Evolutionary conservation across 2,329 filamentous ascomycete species (phyloP).

Genomic region (Colletotrichum tabaci): DNA sequence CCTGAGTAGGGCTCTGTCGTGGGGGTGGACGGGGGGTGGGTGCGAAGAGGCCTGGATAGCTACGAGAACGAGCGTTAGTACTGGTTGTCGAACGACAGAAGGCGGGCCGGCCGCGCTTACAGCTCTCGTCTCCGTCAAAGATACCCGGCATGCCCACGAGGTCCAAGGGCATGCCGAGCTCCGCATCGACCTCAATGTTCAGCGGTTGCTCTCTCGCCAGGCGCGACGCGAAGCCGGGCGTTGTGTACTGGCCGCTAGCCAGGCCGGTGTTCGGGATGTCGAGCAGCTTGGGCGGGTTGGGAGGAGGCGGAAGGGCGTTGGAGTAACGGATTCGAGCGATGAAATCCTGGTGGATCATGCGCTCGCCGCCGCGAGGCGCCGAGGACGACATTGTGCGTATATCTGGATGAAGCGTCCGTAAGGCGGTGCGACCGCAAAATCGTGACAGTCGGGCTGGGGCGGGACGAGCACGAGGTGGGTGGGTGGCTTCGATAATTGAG

Average conservation of each 20-base stretch:
- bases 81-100: not conserved
- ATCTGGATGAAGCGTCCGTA: not conserved
- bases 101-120: constrained; percentile 65
- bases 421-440: not conserved
- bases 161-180: constrained; percentile 97
- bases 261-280: constrained; percentile 96
- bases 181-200: constrained; percentile 97
- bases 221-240: constrained; percentile 89
- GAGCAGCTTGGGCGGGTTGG: constrained; percentile 95
- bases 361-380: constrained; percentile 63
- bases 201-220: constrained; percentile 92
- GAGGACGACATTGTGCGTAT: constrained; percentile 51
- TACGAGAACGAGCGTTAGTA: constrained; percentile 53
- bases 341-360: constrained; percentile 90
- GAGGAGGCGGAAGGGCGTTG: constrained; percentile 94
- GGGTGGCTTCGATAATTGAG: not conserved
- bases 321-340: constrained; percentile 96
- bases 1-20: constrained; percentile 87
- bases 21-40: constrained; percentile 81
- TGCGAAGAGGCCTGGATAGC: constrained; percentile 86
- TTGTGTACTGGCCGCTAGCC: constrained; percentile 88
- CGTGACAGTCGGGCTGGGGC: not conserved
- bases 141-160: constrained; percentile 94
- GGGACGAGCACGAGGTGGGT: not conserved
- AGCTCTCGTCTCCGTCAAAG: constrained; percentile 94